These are phyloP conservation scores for Aspergillus funiculosus DNA, from an alignment of 495 filamentous ascomycete genomes.

Conservation along the genomic window DNA sequence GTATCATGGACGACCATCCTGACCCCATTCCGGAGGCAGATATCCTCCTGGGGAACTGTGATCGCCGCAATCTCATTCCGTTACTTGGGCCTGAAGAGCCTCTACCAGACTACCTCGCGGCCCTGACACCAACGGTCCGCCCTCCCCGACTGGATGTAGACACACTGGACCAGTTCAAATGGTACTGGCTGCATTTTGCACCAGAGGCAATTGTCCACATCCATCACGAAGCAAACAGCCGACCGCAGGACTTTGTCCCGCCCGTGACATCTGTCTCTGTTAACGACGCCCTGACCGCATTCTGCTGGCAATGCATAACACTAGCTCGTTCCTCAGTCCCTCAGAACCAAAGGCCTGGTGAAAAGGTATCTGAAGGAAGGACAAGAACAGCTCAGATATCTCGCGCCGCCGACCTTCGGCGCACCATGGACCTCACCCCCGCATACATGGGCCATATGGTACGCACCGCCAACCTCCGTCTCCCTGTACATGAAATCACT, in stretches of 20 bases:
- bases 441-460: constrained; percentile 38
- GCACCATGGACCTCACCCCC: constrained; percentile 26
- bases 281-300: constrained; percentile 49
- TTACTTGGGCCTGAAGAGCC: constrained; percentile 26
- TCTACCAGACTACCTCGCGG: constrained; percentile 7
- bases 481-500: constrained; percentile 20
- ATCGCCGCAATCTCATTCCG: constrained; percentile 27
- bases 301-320: constrained; percentile 38
- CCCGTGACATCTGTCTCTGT: constrained; percentile 29
- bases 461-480: constrained; percentile 19
- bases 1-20: neutral
- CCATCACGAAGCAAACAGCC: constrained; percentile 17
- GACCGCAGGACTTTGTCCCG: constrained; percentile 2
- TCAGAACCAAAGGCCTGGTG: too few relatives aligned
- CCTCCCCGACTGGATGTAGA: neutral
- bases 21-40: constrained; percentile 16
- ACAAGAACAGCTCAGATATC: constrained; percentile 25
- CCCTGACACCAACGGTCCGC: neutral
- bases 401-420: constrained; percentile 35
- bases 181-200: constrained; percentile 24
- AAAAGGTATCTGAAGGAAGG: too few relatives aligned
- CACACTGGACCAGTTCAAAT: constrained; percentile 10
- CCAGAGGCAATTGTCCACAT: constrained; percentile 10
- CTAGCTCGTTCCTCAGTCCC: neutral
- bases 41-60: constrained; percentile 29